Conservation (phyloP, 2,329 filamentous ascomycete species). For the Ophiognomonia clavigignenti-juglandacearum region DNA sequence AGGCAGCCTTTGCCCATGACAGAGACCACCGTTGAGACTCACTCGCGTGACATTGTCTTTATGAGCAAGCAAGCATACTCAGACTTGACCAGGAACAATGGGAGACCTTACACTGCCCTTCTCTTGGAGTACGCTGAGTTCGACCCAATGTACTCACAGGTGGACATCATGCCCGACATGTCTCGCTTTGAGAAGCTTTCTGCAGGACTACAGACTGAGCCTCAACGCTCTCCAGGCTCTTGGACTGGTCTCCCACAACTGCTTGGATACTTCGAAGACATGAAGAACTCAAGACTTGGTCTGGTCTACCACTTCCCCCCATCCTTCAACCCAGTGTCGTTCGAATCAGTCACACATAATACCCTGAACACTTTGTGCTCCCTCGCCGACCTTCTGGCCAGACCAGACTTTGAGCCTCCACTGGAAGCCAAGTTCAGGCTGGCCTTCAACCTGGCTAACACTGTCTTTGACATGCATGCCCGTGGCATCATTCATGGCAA, state of each 20-base stretch:
- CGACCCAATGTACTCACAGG: constrained; percentile 56
- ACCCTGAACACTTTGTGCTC: constrained; percentile 48
- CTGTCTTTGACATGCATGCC: constrained; percentile 68
- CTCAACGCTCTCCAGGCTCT: constrained; percentile 45
- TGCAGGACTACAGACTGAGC: constrained; percentile 50
- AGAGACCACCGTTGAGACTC: constrained; percentile 26
- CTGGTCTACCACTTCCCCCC: constrained; percentile 71
- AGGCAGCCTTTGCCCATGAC: constrained; percentile 35
- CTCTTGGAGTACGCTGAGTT: constrained; percentile 68
- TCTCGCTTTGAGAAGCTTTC: constrained; percentile 60
- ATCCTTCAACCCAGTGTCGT: constrained; percentile 54
- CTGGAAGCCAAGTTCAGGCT: constrained; percentile 74
- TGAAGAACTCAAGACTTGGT: constrained; percentile 64
- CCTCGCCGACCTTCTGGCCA: constrained; percentile 47
- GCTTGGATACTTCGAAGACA: constrained; percentile 70
- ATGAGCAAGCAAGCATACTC: constrained; percentile 49
- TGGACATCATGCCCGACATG: constrained; percentile 61
- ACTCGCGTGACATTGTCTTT: constrained; percentile 42
- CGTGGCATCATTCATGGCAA: constrained; percentile 67
- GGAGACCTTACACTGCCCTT: constrained; percentile 47
- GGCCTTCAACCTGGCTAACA: constrained; percentile 66
- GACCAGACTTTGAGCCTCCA: constrained; percentile 54
- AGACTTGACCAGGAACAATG: constrained; percentile 38
- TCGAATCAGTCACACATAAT: constrained; percentile 45
- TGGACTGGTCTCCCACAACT: constrained; percentile 59